Percentiles rank a stretch among this genome's conserved stretches.
Conservation (phyloP, 768 basidiomycete species). For the Boletus subparvulus region DNA sequence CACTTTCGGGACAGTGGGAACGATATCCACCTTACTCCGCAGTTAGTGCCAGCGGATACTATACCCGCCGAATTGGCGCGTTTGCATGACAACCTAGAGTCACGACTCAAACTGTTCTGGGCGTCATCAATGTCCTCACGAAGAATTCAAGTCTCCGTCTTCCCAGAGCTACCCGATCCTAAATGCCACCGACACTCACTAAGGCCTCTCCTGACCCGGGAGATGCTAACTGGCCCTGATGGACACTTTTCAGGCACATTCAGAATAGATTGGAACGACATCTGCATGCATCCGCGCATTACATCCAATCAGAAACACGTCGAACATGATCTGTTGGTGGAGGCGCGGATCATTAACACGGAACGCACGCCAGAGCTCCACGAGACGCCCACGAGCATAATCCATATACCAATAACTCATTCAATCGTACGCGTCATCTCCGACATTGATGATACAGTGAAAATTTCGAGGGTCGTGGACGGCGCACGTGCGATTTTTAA, state of each 20-base stretch:
- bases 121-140: constrained; percentile 65
- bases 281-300: constrained; percentile 65
- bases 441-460: constrained; percentile 91
- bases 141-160: constrained; percentile 61
- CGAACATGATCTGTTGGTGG: constrained; percentile 52
- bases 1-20: constrained; percentile 39
- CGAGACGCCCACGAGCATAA: constrained; percentile 21
- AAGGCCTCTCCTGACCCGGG: constrained; percentile 47
- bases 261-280: constrained; percentile 63
- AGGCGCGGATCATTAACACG: constrained; percentile 42
- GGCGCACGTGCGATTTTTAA: constrained; percentile 84
- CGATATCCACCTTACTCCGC: constrained; percentile 13
- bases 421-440: constrained; percentile 78
- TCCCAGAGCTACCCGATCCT: constrained; percentile 30
- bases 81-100: constrained; percentile 73
- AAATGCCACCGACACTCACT: constrained; percentile 29
- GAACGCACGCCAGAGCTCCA: constrained; percentile 46
- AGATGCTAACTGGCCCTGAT: constrained; percentile 60
- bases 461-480: constrained; percentile 61
- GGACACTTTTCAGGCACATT: constrained; percentile 73
- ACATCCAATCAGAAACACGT: constrained; percentile 48
- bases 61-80: constrained; percentile 42
- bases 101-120: constrained; percentile 80
- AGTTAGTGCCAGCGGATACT: constrained; percentile 21
- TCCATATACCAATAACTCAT: constrained; percentile 54